Evolutionary conservation across 179 eudicot species (phyloP).

Genomic region (Dionaea muscipula): DNA sequence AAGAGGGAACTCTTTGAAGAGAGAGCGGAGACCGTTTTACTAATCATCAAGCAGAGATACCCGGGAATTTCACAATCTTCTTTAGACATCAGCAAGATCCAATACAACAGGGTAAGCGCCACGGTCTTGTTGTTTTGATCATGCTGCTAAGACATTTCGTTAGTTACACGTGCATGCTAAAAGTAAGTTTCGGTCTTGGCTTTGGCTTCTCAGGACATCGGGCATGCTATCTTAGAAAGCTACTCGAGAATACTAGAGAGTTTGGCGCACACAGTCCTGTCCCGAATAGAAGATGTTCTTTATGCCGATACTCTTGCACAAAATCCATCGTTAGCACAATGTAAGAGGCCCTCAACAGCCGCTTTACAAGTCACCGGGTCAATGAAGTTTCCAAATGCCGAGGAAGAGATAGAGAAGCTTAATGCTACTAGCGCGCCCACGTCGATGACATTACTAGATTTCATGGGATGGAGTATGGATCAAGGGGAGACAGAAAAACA

Average conservation of each 20-base stretch:
- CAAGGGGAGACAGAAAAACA: constrained; percentile 18
- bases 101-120: constrained; percentile 55
- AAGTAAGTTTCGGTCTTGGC: too few relatives aligned
- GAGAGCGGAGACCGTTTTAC: constrained; percentile 53
- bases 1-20: constrained; percentile 75
- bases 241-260: constrained; percentile 79
- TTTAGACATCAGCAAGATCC: constrained; percentile 68
- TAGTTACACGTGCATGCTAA: too few relatives aligned
- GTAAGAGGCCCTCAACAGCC: constrained; percentile 18
- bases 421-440: constrained; percentile 34
- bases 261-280: constrained; percentile 62
- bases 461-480: constrained; percentile 54
- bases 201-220: constrained; percentile 46
- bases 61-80: constrained; percentile 68
- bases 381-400: constrained; percentile 30
- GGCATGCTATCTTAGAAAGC: constrained; percentile 79
- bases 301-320: constrained; percentile 49
- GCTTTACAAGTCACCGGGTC: constrained; percentile 15
- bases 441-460: constrained; percentile 57
- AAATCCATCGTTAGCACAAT: constrained; percentile 28
- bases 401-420: constrained; percentile 40
- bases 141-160: too few relatives aligned
- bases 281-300: constrained; percentile 75
- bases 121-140: too few relatives aligned
- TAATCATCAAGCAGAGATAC: constrained; percentile 56